These are phyloP conservation scores for Martiniozyma abietophila DNA, from an alignment of 805 yeast genomes.

Conservation along the genomic window DNA sequence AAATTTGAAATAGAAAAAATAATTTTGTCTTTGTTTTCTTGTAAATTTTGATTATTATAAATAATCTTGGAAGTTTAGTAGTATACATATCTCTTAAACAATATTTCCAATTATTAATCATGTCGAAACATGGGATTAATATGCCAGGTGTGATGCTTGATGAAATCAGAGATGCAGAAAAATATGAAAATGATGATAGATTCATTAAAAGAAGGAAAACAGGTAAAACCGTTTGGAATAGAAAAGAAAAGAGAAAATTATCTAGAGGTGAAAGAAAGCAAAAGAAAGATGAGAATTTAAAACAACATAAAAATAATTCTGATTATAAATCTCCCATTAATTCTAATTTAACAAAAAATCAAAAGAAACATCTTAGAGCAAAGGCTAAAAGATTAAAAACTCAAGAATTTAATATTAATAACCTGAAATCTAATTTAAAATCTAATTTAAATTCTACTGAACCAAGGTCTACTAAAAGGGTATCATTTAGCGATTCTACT, in stretches of 20 bases:
- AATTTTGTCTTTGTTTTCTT: too few relatives aligned
- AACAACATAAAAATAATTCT: slow-evolving; percentile 1
- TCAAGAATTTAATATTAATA: slow-evolving; percentile 8
- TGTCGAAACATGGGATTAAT: slow-evolving; percentile 27
- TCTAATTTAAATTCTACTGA: too few relatives aligned
- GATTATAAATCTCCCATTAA: too few relatives aligned
- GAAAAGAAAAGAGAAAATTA: slow-evolving; percentile 33
- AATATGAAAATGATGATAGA: slow-evolving; percentile 27
- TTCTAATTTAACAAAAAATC: not conserved
- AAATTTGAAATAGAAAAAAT: too few relatives aligned
- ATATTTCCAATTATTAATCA: too few relatives aligned
- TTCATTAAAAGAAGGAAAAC: slow-evolving; percentile 21
- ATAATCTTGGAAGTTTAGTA: too few relatives aligned
- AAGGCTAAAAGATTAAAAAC: slow-evolving; percentile 1
- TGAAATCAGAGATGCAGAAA: slow-evolving; percentile 26
- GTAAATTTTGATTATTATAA: too few relatives aligned
- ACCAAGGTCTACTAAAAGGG: slow-evolving; percentile 9
- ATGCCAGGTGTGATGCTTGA: slow-evolving; percentile 36
- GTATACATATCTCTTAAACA: too few relatives aligned
- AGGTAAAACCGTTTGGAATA: slow-evolving; percentile 11
- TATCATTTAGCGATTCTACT: slow-evolving; percentile 15
- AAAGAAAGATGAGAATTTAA: slow-evolving; percentile 3
- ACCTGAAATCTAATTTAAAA: not conserved
- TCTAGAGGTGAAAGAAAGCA: slow-evolving; percentile 29
- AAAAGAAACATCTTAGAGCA: not conserved